A percentile compares a stretch with the other conserved stretches of the same genome.
Evolutionary conservation across 176 grass and related monocot species (phyloP).

Genomic region (Zoysia pacifica): DNA sequence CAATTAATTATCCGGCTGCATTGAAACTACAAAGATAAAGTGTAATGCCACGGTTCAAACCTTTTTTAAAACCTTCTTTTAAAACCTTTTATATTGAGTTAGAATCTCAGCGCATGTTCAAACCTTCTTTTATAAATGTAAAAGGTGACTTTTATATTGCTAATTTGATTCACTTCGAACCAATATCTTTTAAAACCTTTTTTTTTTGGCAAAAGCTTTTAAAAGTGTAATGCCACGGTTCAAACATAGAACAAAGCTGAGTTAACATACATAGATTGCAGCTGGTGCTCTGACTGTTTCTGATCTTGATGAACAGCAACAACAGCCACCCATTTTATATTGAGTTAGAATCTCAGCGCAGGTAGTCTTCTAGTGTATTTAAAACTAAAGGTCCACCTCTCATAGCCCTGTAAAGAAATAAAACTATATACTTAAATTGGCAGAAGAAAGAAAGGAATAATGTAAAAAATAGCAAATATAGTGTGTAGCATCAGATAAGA

Average conservation of each 20-base stretch:
- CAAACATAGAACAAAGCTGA: too few species aligned
- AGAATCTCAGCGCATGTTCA: too few species aligned
- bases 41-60: neutral
- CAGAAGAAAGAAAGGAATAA: conserved; percentile 20
- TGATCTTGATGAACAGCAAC: conserved; percentile 66
- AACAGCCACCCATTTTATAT: conserved; percentile 86
- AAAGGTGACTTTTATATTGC: too few species aligned
- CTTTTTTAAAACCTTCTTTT: too few species aligned
- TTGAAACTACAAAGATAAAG: conserved; percentile 21
- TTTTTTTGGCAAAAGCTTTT: too few species aligned
- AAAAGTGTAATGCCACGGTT: too few species aligned
- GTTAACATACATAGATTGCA: conserved; percentile 70
- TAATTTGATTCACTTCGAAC: neutral
- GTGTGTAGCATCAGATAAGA: neutral
- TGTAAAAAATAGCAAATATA: conserved; percentile 20
- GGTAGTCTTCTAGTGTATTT: conserved; percentile 43
- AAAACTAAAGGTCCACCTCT: conserved; percentile 34
- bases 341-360: conserved; percentile 39
- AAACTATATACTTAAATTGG: neutral
- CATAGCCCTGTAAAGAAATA: conserved; percentile 49
- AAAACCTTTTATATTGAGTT: too few species aligned
- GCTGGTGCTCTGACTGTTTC: conserved; percentile 57
- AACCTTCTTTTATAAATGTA: too few species aligned
- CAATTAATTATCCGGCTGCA: conserved; percentile 7
- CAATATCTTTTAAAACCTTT: neutral